Percentiles rank a stretch among this genome's conserved stretches.
phyloP scores from a whole-genome alignment of 1,284 basidiomycete genomes.

The Wallemia hederae region DNA sequence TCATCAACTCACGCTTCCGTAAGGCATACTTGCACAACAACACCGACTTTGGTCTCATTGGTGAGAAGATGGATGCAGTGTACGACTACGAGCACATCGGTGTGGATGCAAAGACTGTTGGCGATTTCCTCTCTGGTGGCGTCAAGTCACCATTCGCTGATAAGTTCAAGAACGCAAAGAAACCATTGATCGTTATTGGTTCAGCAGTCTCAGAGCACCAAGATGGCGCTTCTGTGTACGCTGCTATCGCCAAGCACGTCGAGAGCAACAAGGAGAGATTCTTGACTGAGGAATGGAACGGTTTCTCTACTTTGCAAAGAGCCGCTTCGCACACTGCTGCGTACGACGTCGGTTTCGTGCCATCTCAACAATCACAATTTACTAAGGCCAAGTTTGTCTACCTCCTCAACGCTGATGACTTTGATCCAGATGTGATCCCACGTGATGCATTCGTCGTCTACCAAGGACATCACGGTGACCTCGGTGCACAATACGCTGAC shows the following conservation, averaged over 20 bases:
- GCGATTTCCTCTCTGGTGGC: conserved; percentile 29
- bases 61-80: conserved; percentile 66
- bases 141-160: conserved; percentile 44
- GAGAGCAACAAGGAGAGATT: conserved; percentile 45
- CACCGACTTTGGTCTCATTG: conserved; percentile 65
- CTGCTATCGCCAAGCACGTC: conserved; percentile 49
- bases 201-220: conserved; percentile 60
- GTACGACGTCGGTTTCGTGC: conserved; percentile 77
- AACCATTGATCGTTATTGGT: conserved; percentile 77
- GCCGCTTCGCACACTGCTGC: conserved; percentile 80
- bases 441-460: conserved; percentile 90
- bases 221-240: conserved; percentile 53
- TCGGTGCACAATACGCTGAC: conserved; percentile 85
- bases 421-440: conserved; percentile 71
- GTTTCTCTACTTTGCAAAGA: conserved; percentile 73
- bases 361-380: conserved; percentile 41
- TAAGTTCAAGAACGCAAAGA: conserved; percentile 72
- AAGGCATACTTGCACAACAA: conserved; percentile 70
- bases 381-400: conserved; percentile 84
- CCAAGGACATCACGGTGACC: conserved; percentile 94
- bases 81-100: conserved; percentile 87
- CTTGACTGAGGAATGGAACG: conserved; percentile 76
- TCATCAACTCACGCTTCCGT: conserved; percentile 85
- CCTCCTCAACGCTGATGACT: conserved; percentile 82
- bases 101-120: conserved; percentile 42